These are phyloP conservation scores for Schwanniomyces occidentalis DNA, from an alignment of 805 yeast species.

Conservation along the genomic window DNA sequence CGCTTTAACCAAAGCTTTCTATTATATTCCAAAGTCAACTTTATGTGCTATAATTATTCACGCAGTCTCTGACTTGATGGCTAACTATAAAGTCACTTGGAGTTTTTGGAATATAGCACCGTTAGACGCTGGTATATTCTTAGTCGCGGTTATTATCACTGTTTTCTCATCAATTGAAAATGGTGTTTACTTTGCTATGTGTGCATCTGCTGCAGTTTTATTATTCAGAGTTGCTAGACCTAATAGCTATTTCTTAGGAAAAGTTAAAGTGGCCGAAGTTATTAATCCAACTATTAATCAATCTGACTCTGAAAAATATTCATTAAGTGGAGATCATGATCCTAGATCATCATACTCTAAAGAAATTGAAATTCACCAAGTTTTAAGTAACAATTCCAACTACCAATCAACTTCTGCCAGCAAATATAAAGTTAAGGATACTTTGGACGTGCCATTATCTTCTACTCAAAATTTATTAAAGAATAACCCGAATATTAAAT, in stretches of 20 bases:
- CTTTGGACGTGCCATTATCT: constrained; percentile 8
- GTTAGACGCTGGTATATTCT: constrained; percentile 68
- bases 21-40: constrained; percentile 87
- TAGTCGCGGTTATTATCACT: constrained; percentile 71
- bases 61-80: constrained; percentile 84
- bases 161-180: constrained; percentile 79
- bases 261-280: constrained; percentile 71
- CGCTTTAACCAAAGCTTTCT: constrained; percentile 79
- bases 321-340: constrained; percentile 5
- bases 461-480: constrained; percentile 23
- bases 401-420: constrained; percentile 22
- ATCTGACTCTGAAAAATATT: constrained; percentile 14
- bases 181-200: constrained; percentile 89
- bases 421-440: constrained; percentile 20
- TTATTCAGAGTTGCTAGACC: constrained; percentile 79
- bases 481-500: constrained; percentile 38
- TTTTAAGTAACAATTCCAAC: constrained; percentile 31
- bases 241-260: constrained; percentile 78
- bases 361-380: constrained; percentile 45
- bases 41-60: constrained; percentile 87
- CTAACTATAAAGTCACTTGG: constrained; percentile 66
- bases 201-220: constrained; percentile 75
- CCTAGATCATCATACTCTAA: constrained; percentile 22
- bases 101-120: constrained; percentile 74
- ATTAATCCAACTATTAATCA: constrained; percentile 54